Evolutionary conservation across 805 yeast species (phyloP).

Genomic region (Pachysolen tannophilus): DNA sequence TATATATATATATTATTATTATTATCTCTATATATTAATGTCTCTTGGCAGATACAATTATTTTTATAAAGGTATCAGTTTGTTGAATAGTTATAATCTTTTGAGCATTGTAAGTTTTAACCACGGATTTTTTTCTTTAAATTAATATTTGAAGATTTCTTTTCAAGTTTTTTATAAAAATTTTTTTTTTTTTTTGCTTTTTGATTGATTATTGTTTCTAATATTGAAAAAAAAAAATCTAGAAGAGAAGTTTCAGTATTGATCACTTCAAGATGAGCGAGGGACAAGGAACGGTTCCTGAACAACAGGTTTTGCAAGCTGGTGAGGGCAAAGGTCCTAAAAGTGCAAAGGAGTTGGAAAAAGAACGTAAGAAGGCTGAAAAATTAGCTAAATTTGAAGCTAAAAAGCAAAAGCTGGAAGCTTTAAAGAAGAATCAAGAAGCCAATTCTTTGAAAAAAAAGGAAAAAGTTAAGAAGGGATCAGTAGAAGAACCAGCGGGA

Average conservation of each 20-base stretch:
- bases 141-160: too few species aligned
- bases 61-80: too few species aligned
- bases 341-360: conserved; percentile 76
- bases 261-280: conserved; percentile 6
- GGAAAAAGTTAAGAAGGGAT: conserved; percentile 59
- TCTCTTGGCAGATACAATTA: too few species aligned
- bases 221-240: too few species aligned
- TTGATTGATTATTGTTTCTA: too few species aligned
- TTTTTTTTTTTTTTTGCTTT: too few species aligned
- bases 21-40: too few species aligned
- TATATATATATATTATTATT: too few species aligned
- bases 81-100: too few species aligned
- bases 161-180: too few species aligned
- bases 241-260: neutral
- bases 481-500: conserved; percentile 73
- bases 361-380: conserved; percentile 83
- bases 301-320: conserved; percentile 5
- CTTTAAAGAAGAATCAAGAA: conserved; percentile 38
- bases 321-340: conserved; percentile 35
- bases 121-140: too few species aligned
- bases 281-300: neutral
- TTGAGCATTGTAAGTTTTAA: too few species aligned
- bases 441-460: conserved; percentile 42
- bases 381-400: conserved; percentile 83
- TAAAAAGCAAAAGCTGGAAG: conserved; percentile 65